Evolutionary conservation across 2,329 filamentous ascomycete genomes (phyloP), one percentile per base, ranked within the genome.

Genomic region (Karstenula rhodostoma): DNA sequence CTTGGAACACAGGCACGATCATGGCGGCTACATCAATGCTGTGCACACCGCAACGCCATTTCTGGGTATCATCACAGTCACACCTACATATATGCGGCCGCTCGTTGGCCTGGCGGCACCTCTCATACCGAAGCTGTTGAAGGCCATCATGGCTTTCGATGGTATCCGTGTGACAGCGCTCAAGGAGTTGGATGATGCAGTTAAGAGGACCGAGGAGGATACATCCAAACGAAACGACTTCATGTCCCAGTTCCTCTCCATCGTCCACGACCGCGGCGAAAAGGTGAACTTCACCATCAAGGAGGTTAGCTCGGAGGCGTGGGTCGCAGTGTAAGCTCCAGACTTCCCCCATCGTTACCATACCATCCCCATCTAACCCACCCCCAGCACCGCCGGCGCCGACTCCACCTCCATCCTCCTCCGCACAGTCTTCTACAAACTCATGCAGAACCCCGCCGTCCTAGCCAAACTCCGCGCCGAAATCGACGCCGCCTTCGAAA

Each of bases 371-470:
- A 17, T 40, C 35, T 40, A 17, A 40, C 2, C 10, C 35, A 40
- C 3, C 12, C 23, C 2, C 61, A 59, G 72, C 43, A 68, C 74
- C 40, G 76, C 74, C 13, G 76, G 77, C 25, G 65, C 68, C 13
- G 76, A 77, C 27, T 79, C 75, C 1, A 79, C 75, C 1, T 73
- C 75, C 12, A 71, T 77, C 22, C 60, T 69, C 10, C 63, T 79
- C n/a, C 67, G 71, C 12, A 61, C 71, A 8, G 65, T 78, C 3
- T 66, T 82, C n/a, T 82, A 79, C 64, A 67, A 78, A 59, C 66
- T 77, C 1, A 68, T 81, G 35, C 73, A 72, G 42, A 66, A 76
- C 57, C 74, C 74, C 1, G 37, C 51, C 15, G 50, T 32, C 17
- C 56, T 67, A 4, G 48, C 25, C 2, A 61, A 60, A 29, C 55